These are phyloP conservation scores for Aristolochia fimbriata DNA, from an alignment of 164 flowering plant genomes.

Conservation along the genomic window DNA sequence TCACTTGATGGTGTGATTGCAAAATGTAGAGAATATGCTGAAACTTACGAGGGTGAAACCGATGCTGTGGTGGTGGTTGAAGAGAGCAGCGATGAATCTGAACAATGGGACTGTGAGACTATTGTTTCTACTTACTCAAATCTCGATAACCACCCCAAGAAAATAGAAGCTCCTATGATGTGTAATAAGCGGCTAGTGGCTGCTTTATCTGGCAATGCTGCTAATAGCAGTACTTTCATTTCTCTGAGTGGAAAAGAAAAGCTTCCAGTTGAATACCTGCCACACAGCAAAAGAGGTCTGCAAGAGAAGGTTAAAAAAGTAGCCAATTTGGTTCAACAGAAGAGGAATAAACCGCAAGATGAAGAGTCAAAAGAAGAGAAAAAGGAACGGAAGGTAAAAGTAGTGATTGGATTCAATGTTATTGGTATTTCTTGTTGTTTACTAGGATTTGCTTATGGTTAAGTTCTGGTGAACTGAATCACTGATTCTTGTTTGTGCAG, in stretches of 20 bases:
- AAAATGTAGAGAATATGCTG: constrained; percentile 67
- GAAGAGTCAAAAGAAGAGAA: constrained; percentile 89
- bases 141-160: constrained; percentile 92
- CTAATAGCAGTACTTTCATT: constrained; percentile 28
- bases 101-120: constrained; percentile 87
- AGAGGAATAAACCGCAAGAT: constrained; percentile 38
- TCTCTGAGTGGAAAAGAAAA: constrained; percentile 68
- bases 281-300: constrained; percentile 24
- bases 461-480: too few species aligned
- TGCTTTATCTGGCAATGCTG: constrained; percentile 27
- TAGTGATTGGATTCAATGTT: not conserved
- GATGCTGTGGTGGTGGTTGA: constrained; percentile 34
- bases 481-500: constrained; percentile 24
- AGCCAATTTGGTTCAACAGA: constrained; percentile 16
- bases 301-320: constrained; percentile 33
- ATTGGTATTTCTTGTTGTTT: not conserved
- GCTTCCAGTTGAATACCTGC: constrained; percentile 75
- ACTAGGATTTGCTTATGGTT: not conserved
- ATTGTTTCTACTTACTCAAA: constrained; percentile 80
- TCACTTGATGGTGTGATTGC: constrained; percentile 48
- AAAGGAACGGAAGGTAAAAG: constrained; percentile 84
- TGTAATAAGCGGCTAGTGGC: constrained; percentile 47
- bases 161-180: constrained; percentile 55
- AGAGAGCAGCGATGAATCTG: constrained; percentile 88
- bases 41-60: constrained; percentile 38